A percentile compares a stretch with the other conserved stretches of the same genome.
Conservation (phyloP, 2,329 filamentous ascomycete species). For the Aspergillus fischeri region DNA sequence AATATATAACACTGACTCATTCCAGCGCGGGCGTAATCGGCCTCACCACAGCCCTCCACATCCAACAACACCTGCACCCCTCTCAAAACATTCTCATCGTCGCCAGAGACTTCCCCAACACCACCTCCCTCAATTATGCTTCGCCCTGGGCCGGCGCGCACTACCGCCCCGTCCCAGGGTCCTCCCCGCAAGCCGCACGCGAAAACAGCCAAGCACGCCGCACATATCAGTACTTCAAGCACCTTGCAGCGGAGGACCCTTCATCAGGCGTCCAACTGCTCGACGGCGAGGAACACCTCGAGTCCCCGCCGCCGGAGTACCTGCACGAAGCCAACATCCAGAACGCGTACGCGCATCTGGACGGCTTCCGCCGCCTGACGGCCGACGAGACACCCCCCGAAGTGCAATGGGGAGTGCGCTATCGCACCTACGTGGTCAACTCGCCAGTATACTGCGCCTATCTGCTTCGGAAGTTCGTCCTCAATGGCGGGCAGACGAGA, state of each 20-base stretch:
- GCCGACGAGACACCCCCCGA: conserved; percentile 27
- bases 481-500: conserved; percentile 33
- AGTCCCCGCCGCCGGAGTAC: conserved; percentile 35
- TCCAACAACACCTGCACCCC: conserved; percentile 27
- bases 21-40: conserved; percentile 39
- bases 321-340: conserved; percentile 23
- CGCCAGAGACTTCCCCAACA: conserved; percentile 38
- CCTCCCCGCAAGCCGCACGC: conserved; percentile 30
- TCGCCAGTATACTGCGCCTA: conserved; percentile 41
- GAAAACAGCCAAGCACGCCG: conserved; percentile 36
- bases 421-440: conserved; percentile 42
- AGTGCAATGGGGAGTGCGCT: conserved; percentile 40
- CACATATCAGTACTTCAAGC: conserved; percentile 38
- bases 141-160: conserved; percentile 47
- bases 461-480: conserved; percentile 38
- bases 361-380: conserved; percentile 32
- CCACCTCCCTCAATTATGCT: conserved; percentile 42
- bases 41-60: conserved; percentile 32
- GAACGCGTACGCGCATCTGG: conserved; percentile 28
- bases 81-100: conserved; percentile 35
- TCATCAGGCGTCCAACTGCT: conserved; percentile 36
- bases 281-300: conserved; percentile 41
- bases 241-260: conserved; percentile 30
- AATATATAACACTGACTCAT: conserved; percentile 5
- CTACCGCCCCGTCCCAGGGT: conserved; percentile 43